These are phyloP conservation scores for Schizochytrium sp. DNA, from an alignment of 108 stramenopile species.

Conservation along the genomic window DNA sequence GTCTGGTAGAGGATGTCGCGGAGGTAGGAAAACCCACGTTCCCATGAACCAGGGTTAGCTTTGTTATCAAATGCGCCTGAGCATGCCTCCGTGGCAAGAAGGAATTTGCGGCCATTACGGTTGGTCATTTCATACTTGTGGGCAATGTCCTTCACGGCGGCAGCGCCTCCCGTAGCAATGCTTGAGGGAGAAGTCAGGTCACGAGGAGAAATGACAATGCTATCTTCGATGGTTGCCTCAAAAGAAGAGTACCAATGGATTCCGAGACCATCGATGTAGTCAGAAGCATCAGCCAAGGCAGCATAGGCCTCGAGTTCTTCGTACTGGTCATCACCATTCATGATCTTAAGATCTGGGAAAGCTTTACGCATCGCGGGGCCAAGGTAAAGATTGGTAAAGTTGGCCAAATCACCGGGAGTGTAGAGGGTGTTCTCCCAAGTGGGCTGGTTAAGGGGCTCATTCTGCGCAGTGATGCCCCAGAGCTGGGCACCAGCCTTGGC, in stretches of 20 bases:
- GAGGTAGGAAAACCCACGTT: background rate
- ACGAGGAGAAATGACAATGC: background rate
- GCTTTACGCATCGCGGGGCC: slow-evolving; percentile 25
- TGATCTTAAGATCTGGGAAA: background rate
- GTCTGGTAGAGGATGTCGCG: background rate
- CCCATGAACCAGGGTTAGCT: slow-evolving; percentile 9
- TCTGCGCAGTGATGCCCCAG: background rate
- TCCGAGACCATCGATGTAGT: background rate
- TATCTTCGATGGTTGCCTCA: too few species aligned
- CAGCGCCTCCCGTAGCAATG: background rate
- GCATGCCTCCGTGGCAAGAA: slow-evolving; percentile 23
- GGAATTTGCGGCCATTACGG: background rate
- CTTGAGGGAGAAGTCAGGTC: background rate
- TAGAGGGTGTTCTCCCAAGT: background rate
- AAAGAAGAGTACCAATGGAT: slow-evolving; percentile 1
- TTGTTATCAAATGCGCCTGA: background rate
- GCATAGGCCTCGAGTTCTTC: background rate
- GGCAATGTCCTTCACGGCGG: background rate
- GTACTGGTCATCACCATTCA: background rate
- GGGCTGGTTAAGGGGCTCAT: background rate
- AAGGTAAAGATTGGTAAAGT: background rate
- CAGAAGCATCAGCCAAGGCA: background rate
- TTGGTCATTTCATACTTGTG: background rate
- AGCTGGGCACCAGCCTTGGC: background rate
- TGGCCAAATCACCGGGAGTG: background rate